Base-by-base conservation (phyloP, 2,329 filamentous ascomycete species). In the Fusarium oxysporum region DNA sequence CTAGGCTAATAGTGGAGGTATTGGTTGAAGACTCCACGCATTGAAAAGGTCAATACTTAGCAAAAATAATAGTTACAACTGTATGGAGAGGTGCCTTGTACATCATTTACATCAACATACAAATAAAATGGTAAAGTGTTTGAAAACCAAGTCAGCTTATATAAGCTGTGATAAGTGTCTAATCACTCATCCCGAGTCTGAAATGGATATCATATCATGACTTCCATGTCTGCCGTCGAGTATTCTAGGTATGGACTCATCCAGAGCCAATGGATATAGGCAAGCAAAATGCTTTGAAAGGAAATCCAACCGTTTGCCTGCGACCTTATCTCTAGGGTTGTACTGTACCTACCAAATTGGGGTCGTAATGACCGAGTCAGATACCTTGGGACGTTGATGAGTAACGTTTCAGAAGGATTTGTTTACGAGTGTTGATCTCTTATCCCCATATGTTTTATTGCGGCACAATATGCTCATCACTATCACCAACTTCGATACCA, bases 1-100 rank as follows among this genome's bases (percentile, higher is more conserved):
- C 65, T 74, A 74, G 61, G 68, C 63, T 71, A 65, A 65, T 65
- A 74, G 71, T 72, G 67, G 71, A 73, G 58, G 71, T 44, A 41
- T 59, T 56, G 35, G 33, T 21, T 58, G 30, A n/a, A 41, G 51
- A 41, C 50, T 54, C 50, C 33, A 54, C 50, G 33, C 33, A 33
- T 53, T 53, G 33, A 37, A 53, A 35, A 28, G 23, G 50, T 38
- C 11, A 54, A 40, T 53, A 38, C 33, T n/a, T 28, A 8, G 50
- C 33, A 38, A 37, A 28, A 28, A 37, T 38, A 28, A 21, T 21
- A 16, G n/a, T 16, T 33, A 33, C 10, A 32, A 23, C 11, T 50
- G 8, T 23, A 33, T 19, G 16, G n/a, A 33, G 30, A 33, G 30
- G n/a, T 50, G 47, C 8, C 30, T 33, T 6, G 16, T 28, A n/a